Conservation (phyloP, 1,284 basidiomycete genomes). For the Puccinia triticina region DNA sequence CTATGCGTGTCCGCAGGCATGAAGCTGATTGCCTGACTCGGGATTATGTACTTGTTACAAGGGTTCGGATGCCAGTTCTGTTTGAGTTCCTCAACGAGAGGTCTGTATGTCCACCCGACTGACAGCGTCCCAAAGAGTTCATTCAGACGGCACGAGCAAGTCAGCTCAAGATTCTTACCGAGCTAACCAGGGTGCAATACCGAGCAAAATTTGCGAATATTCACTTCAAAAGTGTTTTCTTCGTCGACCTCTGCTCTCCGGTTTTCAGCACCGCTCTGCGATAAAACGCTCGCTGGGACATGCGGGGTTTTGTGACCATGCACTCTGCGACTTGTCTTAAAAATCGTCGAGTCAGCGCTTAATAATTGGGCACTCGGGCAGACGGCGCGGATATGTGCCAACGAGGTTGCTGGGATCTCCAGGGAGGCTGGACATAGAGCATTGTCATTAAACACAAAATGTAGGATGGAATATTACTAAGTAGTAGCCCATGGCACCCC, state of each 20-base stretch:
- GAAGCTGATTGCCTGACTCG: neutral
- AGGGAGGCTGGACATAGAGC: too few species aligned
- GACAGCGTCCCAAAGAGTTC: neutral
- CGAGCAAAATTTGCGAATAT: neutral
- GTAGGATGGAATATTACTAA: too few species aligned
- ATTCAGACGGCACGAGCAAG: neutral
- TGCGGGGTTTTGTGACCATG: neutral
- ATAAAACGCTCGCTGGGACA: neutral
- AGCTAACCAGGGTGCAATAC: neutral
- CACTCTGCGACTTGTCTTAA: neutral
- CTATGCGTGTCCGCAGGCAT: neutral
- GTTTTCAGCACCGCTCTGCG: neutral
- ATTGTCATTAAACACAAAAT: too few species aligned
- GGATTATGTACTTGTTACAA: neutral
- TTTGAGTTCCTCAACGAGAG: neutral
- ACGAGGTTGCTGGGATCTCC: too few species aligned
- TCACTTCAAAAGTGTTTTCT: neutral
- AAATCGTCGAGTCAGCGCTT: neutral
- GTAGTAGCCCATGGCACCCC: too few species aligned
- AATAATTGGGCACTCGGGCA: too few species aligned
- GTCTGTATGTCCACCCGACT: neutral
- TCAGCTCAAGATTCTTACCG: neutral
- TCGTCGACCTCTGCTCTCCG: neutral
- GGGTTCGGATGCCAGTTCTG: too few species aligned
- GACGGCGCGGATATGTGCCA: too few species aligned